These are phyloP conservation scores for Paraphaeosphaeria minitans DNA, from an alignment of 2,329 filamentous ascomycete species.

Conservation along the genomic window DNA sequence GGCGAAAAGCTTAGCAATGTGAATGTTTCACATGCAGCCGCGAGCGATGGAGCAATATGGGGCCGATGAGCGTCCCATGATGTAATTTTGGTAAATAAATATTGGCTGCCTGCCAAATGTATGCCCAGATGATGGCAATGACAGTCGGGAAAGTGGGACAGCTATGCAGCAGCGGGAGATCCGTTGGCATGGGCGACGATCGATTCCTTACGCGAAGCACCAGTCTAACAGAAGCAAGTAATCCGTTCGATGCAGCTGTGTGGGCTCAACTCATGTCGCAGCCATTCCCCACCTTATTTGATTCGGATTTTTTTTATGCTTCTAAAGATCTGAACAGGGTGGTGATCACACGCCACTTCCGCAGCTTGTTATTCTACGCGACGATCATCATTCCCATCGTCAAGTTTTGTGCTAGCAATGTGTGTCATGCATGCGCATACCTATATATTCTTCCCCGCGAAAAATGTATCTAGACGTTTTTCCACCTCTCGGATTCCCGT, in stretches of 20 bases:
- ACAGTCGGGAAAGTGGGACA: constrained; percentile 1
- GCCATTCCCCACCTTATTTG: constrained; percentile 2
- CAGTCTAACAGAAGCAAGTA: not conserved
- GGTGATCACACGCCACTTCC: constrained; percentile 9
- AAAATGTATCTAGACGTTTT: constrained; percentile 43
- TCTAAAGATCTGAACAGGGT: not conserved
- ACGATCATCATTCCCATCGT: constrained; percentile 7
- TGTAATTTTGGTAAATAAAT: constrained; percentile 6
- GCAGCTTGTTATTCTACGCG: constrained; percentile 1
- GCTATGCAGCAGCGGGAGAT: constrained; percentile 7
- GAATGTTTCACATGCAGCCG: not conserved
- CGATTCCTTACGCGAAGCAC: constrained; percentile 4
- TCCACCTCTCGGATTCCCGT: constrained; percentile 53
- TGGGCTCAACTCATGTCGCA: not conserved
- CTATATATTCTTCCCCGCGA: constrained; percentile 34
- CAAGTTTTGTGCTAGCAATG: not conserved
- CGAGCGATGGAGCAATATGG: constrained; percentile 1
- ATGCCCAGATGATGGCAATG: not conserved
- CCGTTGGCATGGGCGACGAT: constrained; percentile 10
- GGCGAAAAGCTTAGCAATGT: not conserved
- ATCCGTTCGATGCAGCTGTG: constrained; percentile 5
- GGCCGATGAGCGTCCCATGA: not conserved
- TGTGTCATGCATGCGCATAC: not conserved
- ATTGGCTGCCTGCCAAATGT: not conserved
- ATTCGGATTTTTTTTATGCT: constrained; percentile 6